These are phyloP conservation scores for Neophaeococcomyces aloes DNA, from an alignment of 2,329 filamentous ascomycete species.

Conservation along the genomic window DNA sequence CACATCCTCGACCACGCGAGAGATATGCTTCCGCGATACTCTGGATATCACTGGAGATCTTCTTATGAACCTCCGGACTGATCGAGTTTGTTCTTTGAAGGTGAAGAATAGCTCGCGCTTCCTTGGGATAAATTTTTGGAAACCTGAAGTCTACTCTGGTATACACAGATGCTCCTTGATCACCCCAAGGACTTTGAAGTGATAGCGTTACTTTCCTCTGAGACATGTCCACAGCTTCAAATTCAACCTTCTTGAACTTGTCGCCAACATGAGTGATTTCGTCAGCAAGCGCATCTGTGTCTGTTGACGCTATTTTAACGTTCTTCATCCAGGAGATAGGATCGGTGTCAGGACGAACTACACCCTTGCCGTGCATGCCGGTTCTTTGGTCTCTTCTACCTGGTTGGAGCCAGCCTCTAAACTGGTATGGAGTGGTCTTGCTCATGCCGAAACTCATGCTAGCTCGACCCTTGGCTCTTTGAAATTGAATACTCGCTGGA, in stretches of 20 bases:
- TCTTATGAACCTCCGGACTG: constrained; percentile 39
- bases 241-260: constrained; percentile 50
- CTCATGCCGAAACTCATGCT: constrained; percentile 36
- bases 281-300: constrained; percentile 40
- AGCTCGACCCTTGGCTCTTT: constrained; percentile 17
- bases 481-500: constrained; percentile 6
- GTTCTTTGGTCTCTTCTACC: constrained; percentile 39
- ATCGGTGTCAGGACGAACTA: constrained; percentile 41
- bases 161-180: constrained; percentile 40
- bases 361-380: constrained; percentile 39
- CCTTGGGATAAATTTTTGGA: constrained; percentile 45
- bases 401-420: constrained; percentile 33
- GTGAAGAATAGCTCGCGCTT: constrained; percentile 40
- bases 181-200: constrained; percentile 51
- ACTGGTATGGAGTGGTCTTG: constrained; percentile 41
- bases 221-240: constrained; percentile 48
- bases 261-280: constrained; percentile 52
- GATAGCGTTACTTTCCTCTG: constrained; percentile 46
- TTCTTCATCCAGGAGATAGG: constrained; percentile 57
- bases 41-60: constrained; percentile 42
- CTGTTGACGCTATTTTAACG: constrained; percentile 48
- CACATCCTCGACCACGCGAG: constrained; percentile 42
- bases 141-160: constrained; percentile 50
- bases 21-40: constrained; percentile 47
- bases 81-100: constrained; percentile 50